Evolutionary conservation across 1,139 yeast species (phyloP), one percentile per base, ranked within the genome.

Genomic region (Suhomyces coccinellae): DNA sequence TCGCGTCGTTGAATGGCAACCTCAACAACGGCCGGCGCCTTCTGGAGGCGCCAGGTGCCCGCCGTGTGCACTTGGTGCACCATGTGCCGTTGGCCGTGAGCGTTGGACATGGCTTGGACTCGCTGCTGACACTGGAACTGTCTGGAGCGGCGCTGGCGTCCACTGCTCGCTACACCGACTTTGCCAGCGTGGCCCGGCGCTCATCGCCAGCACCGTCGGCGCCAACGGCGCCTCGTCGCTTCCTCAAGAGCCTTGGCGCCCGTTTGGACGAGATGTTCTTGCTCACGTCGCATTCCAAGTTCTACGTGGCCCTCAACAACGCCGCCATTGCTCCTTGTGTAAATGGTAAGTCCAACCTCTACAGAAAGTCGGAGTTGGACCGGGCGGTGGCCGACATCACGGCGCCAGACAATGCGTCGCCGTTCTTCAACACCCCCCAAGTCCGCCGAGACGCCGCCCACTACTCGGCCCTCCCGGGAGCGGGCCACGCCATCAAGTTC

Each of bases 311-410:
- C 30, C 80, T 89, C 57, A 89, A 89, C 61, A 79, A 82, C 49
- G 66, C 85, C 13, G 80, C 85, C n/a, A 67, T 87, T 17, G 96
- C 96, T 0, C 95, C 97, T 0, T 89, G 97, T 66, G 95, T 89
- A 41, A 89, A 87, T 71, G 97, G 97, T n/a, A 89, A 90, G 62
- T 86, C 95, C 17, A 89, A 89, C 60, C 58, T 89, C 40, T 89
- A 87, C 62, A 71, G 95, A 16, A 73, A 81, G 39, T 79, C 88
- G 1, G 88, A 81, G 45, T 65, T 89, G 34, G 95, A 87, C 61
- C 55, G 52, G 17, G 83, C 95, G 0, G 89, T 85, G n/a, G 46
- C 37, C 14, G 40, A 38, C 22, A 49, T 47, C 6, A 36, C 52
- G n/a, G 32, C 27, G 3, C 46, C 44, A 1, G 27, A 38, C 7